phyloP scores from a whole-genome alignment of 1,139 yeast species.

The Blastobotrys capitulatus region DNA sequence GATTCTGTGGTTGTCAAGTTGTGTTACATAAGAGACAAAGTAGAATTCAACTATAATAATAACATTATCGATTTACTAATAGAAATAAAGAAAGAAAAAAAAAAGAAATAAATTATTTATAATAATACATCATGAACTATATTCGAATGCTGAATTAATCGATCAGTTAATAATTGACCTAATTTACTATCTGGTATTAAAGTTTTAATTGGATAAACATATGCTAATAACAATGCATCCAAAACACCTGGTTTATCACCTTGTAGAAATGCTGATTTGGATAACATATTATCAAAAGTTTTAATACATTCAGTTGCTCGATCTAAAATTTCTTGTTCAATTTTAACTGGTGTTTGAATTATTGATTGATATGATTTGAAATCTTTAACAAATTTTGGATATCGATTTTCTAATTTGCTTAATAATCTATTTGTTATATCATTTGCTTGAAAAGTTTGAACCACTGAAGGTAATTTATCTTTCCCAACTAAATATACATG shows the following conservation, averaged over 20 bases:
- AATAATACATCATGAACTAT: slow-evolving; percentile 14
- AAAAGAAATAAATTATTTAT: slow-evolving; percentile 3
- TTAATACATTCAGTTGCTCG: slow-evolving; percentile 10
- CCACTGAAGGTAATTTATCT: slow-evolving; percentile 16
- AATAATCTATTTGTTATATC: slow-evolving; percentile 17
- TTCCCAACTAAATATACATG: slow-evolving; percentile 18
- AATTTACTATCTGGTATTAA: slow-evolving; percentile 17
- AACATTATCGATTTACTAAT: background rate
- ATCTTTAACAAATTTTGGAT: slow-evolving; percentile 15
- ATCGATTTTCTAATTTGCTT: slow-evolving; percentile 16
- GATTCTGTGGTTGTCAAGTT: slow-evolving; percentile 87
- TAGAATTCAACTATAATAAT: slow-evolving; percentile 43
- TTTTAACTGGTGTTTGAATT: slow-evolving; percentile 7
- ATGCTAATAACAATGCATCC: slow-evolving; percentile 26
- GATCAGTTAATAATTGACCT: slow-evolving; percentile 17
- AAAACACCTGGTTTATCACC: slow-evolving; percentile 17
- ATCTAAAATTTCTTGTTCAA: slow-evolving; percentile 16
- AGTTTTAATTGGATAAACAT: slow-evolving; percentile 22
- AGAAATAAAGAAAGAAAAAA: slow-evolving; percentile 1
- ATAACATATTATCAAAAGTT: slow-evolving; percentile 7
- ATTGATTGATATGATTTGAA: slow-evolving; percentile 11
- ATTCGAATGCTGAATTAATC: slow-evolving; percentile 17
- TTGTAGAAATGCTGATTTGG: background rate
- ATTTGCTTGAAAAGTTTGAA: slow-evolving; percentile 14
- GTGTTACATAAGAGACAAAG: slow-evolving; percentile 54